phyloP scores from a whole-genome alignment of 768 basidiomycete species.

The Lentinula aciculospora region DNA sequence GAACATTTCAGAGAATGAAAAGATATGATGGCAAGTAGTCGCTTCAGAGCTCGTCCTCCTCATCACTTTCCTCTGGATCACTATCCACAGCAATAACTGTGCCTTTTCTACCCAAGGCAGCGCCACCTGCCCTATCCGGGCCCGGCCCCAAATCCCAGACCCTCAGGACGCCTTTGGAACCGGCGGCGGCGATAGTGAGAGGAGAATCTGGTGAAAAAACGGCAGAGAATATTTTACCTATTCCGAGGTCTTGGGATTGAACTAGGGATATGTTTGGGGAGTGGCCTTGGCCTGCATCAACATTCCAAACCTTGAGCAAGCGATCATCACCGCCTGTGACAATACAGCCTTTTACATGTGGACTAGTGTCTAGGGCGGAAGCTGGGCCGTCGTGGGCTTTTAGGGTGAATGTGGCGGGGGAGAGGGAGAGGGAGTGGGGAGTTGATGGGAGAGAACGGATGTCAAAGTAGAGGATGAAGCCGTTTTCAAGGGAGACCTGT shows the following conservation, averaged over 20 bases:
- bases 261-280: no score
- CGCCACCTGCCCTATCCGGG: slow-evolving; percentile 68
- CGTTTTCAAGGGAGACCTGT: slow-evolving; percentile 93
- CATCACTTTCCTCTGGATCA: slow-evolving; percentile 55
- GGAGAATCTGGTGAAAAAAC: slow-evolving; percentile 88
- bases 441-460: slow-evolving; percentile 69
- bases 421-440: slow-evolving; percentile 48
- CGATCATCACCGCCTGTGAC: slow-evolving; percentile 95
- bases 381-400: slow-evolving; percentile 91
- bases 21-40: no score
- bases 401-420: slow-evolving; percentile 79
- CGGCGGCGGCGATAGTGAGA: slow-evolving; percentile 89
- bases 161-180: slow-evolving; percentile 90
- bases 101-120: slow-evolving; percentile 18
- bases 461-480: slow-evolving; percentile 89
- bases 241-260: slow-evolving; percentile 82
- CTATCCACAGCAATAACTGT: no score
- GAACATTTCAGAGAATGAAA: background rate
- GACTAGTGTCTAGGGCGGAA: slow-evolving; percentile 86
- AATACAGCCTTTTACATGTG: slow-evolving; percentile 84
- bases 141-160: slow-evolving; percentile 91
- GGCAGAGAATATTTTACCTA: slow-evolving; percentile 94
- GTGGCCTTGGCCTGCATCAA: slow-evolving; percentile 53
- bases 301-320: slow-evolving; percentile 94
- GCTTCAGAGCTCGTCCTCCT: slow-evolving; percentile 49